Percentiles rank a stretch among this genome's conserved stretches.
These are phyloP conservation scores for Melocanna baccifera DNA, from an alignment of 176 grass and related monocot genomes.

Conservation along the genomic window DNA sequence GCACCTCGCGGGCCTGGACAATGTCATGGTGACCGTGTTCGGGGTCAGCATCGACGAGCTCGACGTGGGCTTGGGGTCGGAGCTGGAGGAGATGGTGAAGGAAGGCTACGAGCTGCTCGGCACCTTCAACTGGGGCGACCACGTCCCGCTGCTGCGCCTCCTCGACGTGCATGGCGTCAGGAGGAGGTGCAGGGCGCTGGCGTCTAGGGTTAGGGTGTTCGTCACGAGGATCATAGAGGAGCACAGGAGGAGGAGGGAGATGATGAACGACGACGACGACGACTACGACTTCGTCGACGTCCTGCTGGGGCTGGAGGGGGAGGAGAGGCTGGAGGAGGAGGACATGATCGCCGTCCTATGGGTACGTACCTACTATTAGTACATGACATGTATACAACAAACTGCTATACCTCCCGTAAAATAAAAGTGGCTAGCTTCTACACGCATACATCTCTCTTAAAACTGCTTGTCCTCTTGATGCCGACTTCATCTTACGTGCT, in stretches of 20 bases:
- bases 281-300: slow-evolving; percentile 36
- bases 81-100: slow-evolving; percentile 36
- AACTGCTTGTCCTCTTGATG: not conserved
- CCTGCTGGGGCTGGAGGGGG: slow-evolving; percentile 23
- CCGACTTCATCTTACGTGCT: not conserved
- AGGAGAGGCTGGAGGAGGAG: slow-evolving; percentile 37
- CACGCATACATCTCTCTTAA: not conserved
- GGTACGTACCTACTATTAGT: slow-evolving; percentile 3
- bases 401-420: not conserved
- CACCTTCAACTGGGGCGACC: slow-evolving; percentile 46
- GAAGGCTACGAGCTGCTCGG: slow-evolving; percentile 49
- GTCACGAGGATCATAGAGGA: slow-evolving; percentile 39
- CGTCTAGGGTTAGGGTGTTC: slow-evolving; percentile 28
- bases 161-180: slow-evolving; percentile 31
- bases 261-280: not conserved
- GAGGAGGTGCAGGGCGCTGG: slow-evolving; percentile 15
- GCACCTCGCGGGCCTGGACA: slow-evolving; percentile 30
- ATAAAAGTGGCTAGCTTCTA: not conserved
- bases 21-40: slow-evolving; percentile 45
- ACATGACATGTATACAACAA: not conserved
- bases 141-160: slow-evolving; percentile 10
- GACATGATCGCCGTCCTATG: slow-evolving; percentile 50
- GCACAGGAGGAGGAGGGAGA: not conserved
- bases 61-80: slow-evolving; percentile 16
- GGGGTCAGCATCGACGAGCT: slow-evolving; percentile 24